Percentiles rank a stretch among this genome's conserved stretches.
phyloP scores from a whole-genome alignment of 78 protist genomes.

The Cavenderia fasciculata region DNA sequence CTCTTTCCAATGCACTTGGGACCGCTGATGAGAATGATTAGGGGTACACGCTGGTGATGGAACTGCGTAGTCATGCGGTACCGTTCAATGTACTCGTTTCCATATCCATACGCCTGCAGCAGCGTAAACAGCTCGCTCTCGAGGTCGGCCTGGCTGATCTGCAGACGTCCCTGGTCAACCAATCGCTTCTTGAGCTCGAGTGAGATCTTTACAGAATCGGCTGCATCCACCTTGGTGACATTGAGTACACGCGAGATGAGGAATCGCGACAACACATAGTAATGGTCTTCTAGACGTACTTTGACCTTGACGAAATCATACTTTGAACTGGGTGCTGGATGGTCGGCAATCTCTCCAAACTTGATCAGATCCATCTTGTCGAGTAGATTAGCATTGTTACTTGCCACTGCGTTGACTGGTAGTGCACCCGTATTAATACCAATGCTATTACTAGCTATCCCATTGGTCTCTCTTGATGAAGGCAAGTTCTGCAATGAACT shows the following conservation, averaged over 20 bases:
- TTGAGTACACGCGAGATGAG: constrained; percentile 59
- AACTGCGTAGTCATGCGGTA: constrained; percentile 75
- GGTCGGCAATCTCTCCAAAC: constrained; percentile 20
- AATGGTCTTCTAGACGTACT: constrained; percentile 55
- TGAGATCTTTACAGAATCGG: constrained; percentile 71
- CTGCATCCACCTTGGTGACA: constrained; percentile 74
- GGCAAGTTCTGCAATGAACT: too few species aligned
- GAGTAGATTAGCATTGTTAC: too few species aligned
- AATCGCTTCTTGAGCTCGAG: constrained; percentile 46
- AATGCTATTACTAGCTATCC: too few species aligned
- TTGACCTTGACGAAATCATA: constrained; percentile 75
- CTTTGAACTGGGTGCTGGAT: constrained; percentile 71
- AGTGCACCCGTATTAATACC: too few species aligned
- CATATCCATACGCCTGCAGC: constrained; percentile 60
- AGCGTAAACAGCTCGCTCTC: constrained; percentile 59
- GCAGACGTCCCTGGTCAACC: constrained; percentile 61
- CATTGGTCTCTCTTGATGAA: too few species aligned
- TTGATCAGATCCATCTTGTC: constrained; percentile 58
- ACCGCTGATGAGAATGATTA: constrained; percentile 65
- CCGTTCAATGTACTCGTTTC: constrained; percentile 70
- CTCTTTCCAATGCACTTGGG: constrained; percentile 71
- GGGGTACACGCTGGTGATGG: constrained; percentile 70
- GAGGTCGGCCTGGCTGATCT: constrained; percentile 45
- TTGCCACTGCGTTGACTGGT: too few species aligned
- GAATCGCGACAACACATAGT: constrained; percentile 68